phyloP scores from a whole-genome alignment of 1,139 yeast genomes.

The Yamadazyma atmosphaerica region DNA sequence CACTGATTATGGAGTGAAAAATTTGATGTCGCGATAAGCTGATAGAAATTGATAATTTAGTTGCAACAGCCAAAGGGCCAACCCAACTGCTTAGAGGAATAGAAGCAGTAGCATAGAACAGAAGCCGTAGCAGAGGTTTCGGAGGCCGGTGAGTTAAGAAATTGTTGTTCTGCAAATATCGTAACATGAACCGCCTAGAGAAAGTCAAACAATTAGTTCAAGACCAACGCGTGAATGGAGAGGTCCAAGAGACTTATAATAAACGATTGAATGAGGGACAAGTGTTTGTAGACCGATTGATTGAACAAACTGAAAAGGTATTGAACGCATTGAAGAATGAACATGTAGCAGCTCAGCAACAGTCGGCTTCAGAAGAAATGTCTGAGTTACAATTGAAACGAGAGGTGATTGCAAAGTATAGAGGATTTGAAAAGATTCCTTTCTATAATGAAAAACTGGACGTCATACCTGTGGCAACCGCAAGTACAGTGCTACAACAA shows the following conservation, averaged over 20 bases:
- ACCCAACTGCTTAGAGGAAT: too few species aligned
- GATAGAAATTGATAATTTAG: not conserved
- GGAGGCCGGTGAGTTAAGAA: too few species aligned
- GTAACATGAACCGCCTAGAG: conserved; percentile 5
- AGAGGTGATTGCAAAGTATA: conserved; percentile 28
- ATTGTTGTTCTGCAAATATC: too few species aligned
- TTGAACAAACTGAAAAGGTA: conserved; percentile 32
- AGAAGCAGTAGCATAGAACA: too few species aligned
- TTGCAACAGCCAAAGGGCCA: too few species aligned
- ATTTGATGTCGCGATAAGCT: conserved; percentile 1
- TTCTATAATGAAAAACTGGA: conserved; percentile 38
- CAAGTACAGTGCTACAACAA: conserved; percentile 19
- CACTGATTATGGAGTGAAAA: conserved; percentile 6
- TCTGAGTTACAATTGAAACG: conserved; percentile 11
- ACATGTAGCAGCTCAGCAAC: conserved; percentile 7
- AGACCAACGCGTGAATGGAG: conserved; percentile 3
- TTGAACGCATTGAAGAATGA: conserved; percentile 17
- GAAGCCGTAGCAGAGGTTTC: too few species aligned
- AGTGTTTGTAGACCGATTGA: conserved; percentile 23
- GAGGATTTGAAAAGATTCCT: conserved; percentile 29
- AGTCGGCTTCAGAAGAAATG: conserved; percentile 5
- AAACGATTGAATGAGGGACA: conserved; percentile 30
- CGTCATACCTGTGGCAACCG: conserved; percentile 36
- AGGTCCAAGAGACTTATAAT: conserved; percentile 23
- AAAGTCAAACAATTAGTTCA: conserved; percentile 6